Evolutionary conservation across 2,329 filamentous ascomycete species (phyloP), one percentile per base, ranked within the genome.

Genomic region (Pseudocercospora vitis): DNA sequence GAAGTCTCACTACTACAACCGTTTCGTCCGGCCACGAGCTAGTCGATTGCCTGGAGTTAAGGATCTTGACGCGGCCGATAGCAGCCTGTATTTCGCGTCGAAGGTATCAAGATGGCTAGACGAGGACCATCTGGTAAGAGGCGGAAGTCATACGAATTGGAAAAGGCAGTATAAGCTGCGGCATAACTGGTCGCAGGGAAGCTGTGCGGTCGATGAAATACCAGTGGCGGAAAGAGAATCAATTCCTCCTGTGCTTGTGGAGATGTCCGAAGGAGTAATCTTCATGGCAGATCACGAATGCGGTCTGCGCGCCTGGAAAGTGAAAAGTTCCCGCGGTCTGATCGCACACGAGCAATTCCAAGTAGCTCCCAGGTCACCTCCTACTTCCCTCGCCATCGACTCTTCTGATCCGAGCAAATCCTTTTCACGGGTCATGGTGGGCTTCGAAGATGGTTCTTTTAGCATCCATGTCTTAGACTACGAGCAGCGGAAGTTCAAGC

Each of bases 171-270:
- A 95, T 72, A 89, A 87, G 65, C 77, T 96, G 46, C 81, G 89
- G 40, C 88, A 96, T 68, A 97, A 97, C 73, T 97, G 94, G 94
- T 82, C 88, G 1, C 83, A 80, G 57, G 94, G 92, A 0, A 85
- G 82, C 61, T 95, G 90, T 65, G 86, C 83, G 31, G 83, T 96
- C 9, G 85, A 87, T 29, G 88, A 95, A 70, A 81, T 96, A 24
- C 78, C 84, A 39, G 80, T 90, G 19, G 74, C 78, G 49, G 74
- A 78, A 53, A 63, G 73, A 37, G 71, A 76, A 1, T 73, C 76
- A 50, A 67, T 84, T 69, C 76, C 88, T 31, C 79, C 79, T 2
- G 69, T 91, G 31, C 75, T 96, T 5, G 88, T 91, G 44, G 89
- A 88, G 68, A 81, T 95, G 58, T 81, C 86, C 35, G 84, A 89